These are phyloP conservation scores for Lentinula edodes DNA, from an alignment of 768 basidiomycete species.

Conservation along the genomic window DNA sequence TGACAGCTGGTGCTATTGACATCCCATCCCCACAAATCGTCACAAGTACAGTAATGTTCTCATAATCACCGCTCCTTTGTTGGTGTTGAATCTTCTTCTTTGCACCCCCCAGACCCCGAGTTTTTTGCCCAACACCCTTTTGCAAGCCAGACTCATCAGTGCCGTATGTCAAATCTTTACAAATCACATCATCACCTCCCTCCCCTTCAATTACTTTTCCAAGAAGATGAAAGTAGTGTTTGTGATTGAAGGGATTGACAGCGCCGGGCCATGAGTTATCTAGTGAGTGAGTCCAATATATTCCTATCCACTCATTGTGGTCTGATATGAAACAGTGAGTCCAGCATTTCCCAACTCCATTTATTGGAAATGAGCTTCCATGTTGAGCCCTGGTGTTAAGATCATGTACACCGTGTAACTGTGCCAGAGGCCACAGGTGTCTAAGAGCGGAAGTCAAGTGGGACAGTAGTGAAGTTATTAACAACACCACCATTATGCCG, in stretches of 20 bases:
- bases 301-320: constrained; percentile 2
- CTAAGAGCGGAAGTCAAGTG: no score
- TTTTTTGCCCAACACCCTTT: no score
- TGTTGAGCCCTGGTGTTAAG: no score
- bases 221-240: constrained; percentile 20
- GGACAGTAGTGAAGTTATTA: no score
- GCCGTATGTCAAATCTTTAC: no score
- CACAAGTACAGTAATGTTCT: constrained; percentile 35
- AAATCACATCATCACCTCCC: no score
- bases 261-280: constrained; percentile 17
- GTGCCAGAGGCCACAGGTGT: no score
- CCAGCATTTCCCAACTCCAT: neutral
- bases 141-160: no score
- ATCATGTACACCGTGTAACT: no score
- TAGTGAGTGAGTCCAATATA: constrained; percentile 19
- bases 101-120: constrained; percentile 6
- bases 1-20: constrained; percentile 20
- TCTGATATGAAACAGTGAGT: neutral
- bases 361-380: neutral
- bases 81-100: constrained; percentile 23
- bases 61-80: constrained; percentile 23
- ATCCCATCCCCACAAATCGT: constrained; percentile 37
- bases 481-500: no score
- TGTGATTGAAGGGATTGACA: constrained; percentile 23
- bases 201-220: neutral